Conservation (phyloP, 2,329 filamentous ascomycete species). For the Hawksworthiomyces lignivorus region DNA sequence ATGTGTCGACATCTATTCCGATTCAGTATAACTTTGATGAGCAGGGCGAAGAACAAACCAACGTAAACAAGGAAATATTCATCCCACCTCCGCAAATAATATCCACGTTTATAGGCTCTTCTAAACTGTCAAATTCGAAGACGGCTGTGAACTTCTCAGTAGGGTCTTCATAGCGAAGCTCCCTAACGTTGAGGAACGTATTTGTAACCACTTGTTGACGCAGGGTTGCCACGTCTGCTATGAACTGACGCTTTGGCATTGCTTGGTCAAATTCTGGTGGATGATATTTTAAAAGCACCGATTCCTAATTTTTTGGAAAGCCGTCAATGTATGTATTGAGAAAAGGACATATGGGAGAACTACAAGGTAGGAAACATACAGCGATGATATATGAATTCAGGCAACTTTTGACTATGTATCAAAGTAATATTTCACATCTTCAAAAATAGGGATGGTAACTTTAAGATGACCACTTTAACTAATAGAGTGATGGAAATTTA, state of each 20-base stretch:
- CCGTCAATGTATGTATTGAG: no score
- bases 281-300: no score
- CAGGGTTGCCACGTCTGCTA: constrained; percentile 1
- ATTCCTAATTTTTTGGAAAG: no score
- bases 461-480: no score
- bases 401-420: no score
- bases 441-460: no score
- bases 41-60: background rate
- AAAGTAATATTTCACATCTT: no score
- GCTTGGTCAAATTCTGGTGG: background rate
- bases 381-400: no score
- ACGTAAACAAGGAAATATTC: background rate
- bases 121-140: constrained; percentile 17
- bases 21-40: no score
- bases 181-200: background rate
- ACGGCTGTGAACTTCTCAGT: background rate
- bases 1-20: constrained; percentile 24
- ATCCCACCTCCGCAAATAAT: constrained; percentile 27
- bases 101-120: constrained; percentile 27
- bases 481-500: no score
- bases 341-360: background rate
- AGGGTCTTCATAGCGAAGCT: background rate
- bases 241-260: constrained; percentile 22
- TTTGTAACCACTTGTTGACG: background rate
- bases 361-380: no score